A percentile compares a stretch with the other conserved stretches of the same genome.
Conservation (phyloP, 1,284 basidiomycete genomes). For the Trichosporon sp. region DNA sequence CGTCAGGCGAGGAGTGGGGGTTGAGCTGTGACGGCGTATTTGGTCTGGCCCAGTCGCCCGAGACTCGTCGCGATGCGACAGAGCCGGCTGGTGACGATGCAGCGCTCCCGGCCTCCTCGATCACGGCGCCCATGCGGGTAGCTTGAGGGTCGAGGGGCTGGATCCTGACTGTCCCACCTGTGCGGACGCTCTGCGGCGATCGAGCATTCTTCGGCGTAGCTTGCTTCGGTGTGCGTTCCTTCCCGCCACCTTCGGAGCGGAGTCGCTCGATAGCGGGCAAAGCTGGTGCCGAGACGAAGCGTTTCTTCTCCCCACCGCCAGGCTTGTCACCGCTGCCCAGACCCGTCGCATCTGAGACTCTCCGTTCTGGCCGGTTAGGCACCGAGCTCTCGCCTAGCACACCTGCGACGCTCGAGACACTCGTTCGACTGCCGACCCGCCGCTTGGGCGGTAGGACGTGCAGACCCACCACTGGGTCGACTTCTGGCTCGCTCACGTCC, state of each 20-base stretch:
- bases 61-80: not conserved
- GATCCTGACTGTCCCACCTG: slow-evolving; percentile 8
- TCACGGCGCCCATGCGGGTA: not conserved
- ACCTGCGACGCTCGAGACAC: not conserved
- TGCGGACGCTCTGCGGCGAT: not conserved
- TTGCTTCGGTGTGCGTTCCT: not conserved
- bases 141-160: slow-evolving; percentile 1
- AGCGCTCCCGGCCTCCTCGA: not conserved
- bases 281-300: not conserved
- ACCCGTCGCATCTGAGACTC: not conserved
- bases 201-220: not conserved
- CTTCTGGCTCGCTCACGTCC: not conserved
- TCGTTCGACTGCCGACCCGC: not conserved
- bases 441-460: slow-evolving; percentile 7
- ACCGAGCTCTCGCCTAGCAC: slow-evolving; percentile 7
- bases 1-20: not conserved
- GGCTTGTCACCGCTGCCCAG: not conserved
- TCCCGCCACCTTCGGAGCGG: not conserved
- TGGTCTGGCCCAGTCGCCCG: not conserved
- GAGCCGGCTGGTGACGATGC: not conserved
- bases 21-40: not conserved
- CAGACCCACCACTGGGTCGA: slow-evolving; percentile 15
- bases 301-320: not conserved
- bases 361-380: slow-evolving; percentile 10
- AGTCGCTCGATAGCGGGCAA: not conserved